Evolutionary conservation across 2,329 filamentous ascomycete species (phyloP), one percentile per base, ranked within the genome.

Genomic region (Plenodomus lindquistii): DNA sequence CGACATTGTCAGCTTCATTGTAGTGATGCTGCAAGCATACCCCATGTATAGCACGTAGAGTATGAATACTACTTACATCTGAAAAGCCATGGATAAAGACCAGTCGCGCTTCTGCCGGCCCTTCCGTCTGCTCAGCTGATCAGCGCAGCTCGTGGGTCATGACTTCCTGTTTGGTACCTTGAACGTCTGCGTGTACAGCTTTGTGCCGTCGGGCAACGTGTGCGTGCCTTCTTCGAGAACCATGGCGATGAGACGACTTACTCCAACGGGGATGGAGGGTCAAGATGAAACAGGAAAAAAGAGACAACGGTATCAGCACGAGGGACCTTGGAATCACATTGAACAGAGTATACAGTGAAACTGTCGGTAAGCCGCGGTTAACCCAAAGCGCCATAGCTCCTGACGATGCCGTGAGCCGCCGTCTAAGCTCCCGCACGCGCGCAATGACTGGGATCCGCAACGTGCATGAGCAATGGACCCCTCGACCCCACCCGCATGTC

Each of bases 51-150:
- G 27, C 15, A 13, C n/a, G 6, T 7, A 31, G 27, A 8, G 11
- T 3, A 13, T 37, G 21, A 38, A 21, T 13, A n/a, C 4, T 16
- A 18, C 69, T 54, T 68, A 78, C 78, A 79, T 65, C 92, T 71
- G 85, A 91, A 79, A 92, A 97, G 63, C 92, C 92, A 75, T 97
- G 92, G 55, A 97, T 77, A 73, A 95, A 88, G 62, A 94, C 79
- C 41, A 96, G 72, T 59, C 88, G 88, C 29, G 91, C 91, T 63
- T 81, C 82, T 46, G 81, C 73, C 11, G 79, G 73, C 13, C 76
- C 79, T 22, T 79, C 70, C 22, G 84, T 83, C 85, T 85, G 40
- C 24, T 40, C 24, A 31, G 27, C 27, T 31, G 27, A 31, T 31
- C 15, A 31, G 27, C 11, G 27, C 27, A 31, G 27, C 11, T 49